A percentile compares a stretch with the other conserved stretches of the same genome.
phyloP scores from a whole-genome alignment of 75 land plant species.

The Pinus albicaulis region DNA sequence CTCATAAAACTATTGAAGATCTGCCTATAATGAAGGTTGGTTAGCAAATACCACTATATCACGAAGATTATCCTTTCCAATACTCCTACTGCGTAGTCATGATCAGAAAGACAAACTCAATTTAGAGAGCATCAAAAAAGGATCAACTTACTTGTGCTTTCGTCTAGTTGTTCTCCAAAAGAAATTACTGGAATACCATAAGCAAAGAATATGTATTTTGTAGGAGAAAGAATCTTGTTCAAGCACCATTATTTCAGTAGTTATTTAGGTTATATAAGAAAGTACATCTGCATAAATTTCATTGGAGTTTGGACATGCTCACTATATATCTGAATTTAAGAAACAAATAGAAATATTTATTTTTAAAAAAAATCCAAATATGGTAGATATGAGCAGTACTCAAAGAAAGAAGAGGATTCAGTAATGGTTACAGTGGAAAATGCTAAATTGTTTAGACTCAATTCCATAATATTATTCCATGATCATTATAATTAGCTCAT shows the following conservation, averaged over 20 bases:
- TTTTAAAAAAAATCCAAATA: background rate
- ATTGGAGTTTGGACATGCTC: background rate
- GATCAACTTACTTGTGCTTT: conserved; percentile 68
- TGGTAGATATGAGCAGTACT: background rate
- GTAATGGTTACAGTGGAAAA: background rate
- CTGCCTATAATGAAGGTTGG: background rate
- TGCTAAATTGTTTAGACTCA: background rate
- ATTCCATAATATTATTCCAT: background rate
- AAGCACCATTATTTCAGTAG: background rate
- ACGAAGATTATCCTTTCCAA: too few species aligned
- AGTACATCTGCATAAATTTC: background rate
- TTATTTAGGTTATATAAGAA: background rate
- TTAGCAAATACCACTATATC: background rate
- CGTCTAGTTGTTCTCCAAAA: conserved; percentile 95
- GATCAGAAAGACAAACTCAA: background rate
- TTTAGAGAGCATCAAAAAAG: background rate
- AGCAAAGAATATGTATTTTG: too few species aligned
- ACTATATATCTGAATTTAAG: background rate
- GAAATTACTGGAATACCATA: too few species aligned
- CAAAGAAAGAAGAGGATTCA: background rate
- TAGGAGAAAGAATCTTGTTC: conserved; percentile 86
- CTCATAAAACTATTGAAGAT: background rate
- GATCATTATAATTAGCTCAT: background rate
- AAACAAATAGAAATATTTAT: background rate
- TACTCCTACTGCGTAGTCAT: background rate